Evolutionary conservation across 768 basidiomycete species (phyloP).

Genomic region (Phaffia australis): DNA sequence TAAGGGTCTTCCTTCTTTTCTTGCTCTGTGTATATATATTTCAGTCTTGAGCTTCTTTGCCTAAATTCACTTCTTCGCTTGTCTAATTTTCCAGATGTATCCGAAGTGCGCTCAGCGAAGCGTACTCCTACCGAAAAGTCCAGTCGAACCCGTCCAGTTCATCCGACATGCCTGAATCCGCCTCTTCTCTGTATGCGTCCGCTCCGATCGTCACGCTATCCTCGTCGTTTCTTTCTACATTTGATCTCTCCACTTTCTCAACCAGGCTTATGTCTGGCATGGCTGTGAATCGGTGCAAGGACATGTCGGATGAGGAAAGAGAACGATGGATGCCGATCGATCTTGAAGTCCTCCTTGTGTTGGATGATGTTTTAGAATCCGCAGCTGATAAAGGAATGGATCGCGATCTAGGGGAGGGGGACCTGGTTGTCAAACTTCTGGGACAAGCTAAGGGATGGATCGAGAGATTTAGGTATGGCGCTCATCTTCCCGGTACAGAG

Average conservation of each 20-base stretch:
- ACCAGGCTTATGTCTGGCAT: slow-evolving; percentile 10
- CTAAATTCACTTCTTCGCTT: neutral
- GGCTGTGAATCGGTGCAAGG: slow-evolving; percentile 6
- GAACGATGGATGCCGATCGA: slow-evolving; percentile 34
- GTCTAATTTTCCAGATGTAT: slow-evolving; percentile 1
- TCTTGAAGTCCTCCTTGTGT: slow-evolving; percentile 31
- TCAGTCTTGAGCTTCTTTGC: no score
- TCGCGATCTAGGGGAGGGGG: slow-evolving; percentile 14
- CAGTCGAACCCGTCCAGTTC: neutral
- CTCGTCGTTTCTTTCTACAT: neutral
- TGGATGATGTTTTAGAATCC: slow-evolving; percentile 33
- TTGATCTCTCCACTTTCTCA: slow-evolving; percentile 6
- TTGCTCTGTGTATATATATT: neutral
- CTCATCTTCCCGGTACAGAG: slow-evolving; percentile 29
- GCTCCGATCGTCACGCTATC: neutral
- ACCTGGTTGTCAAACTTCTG: slow-evolving; percentile 9
- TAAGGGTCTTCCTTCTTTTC: neutral
- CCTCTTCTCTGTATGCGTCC: slow-evolving; percentile 3
- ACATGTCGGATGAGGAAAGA: slow-evolving; percentile 8
- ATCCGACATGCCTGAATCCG: slow-evolving; percentile 1
- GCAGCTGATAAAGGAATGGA: slow-evolving; percentile 11
- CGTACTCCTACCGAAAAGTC: slow-evolving; percentile 3
- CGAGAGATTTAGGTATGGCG: slow-evolving; percentile 24
- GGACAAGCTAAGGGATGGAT: slow-evolving; percentile 15
- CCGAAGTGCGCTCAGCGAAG: slow-evolving; percentile 9